Base-by-base conservation (phyloP, 2,329 filamentous ascomycete species). In the Claviceps maximensis region DNA sequence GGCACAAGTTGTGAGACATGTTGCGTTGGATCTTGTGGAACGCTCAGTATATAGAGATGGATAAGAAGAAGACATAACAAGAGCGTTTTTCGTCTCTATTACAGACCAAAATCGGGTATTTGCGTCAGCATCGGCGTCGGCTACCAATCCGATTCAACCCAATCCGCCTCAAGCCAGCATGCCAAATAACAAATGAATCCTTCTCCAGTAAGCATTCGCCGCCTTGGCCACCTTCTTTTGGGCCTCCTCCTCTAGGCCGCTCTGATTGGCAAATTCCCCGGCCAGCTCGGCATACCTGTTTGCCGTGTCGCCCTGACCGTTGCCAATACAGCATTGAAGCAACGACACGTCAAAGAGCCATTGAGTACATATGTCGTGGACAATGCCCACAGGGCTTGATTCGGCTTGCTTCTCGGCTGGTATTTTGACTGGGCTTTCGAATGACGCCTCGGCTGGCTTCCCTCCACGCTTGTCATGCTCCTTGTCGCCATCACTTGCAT, bases 131-230 rank as follows among this genome's bases (percentile, higher is more conserved):
- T n/a, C n/a, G n/a, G n/a, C n/a, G n/a, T n/a, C n/a, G n/a, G n/a
- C n/a, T n/a, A n/a, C n/a, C n/a, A n/a, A n/a, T n/a, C n/a, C n/a
- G n/a, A n/a, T n/a, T n/a, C n/a, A n/a, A n/a, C n/a, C n/a, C n/a
- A n/a, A n/a, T n/a, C 27, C 21, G n/a, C 50, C 25, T 52, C 36
- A 76, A 58, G 74, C 75, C 58, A 96, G 69, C 53, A 95, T 70
- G 2, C 86, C 89, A 69, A 96, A 95, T 27, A 96, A 67, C 57
- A 96, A 68, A 65, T 79, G 84, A 12, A 87, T 93, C 61, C 86
- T 81, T 71, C 85, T 87, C 82, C 87, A 93, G 66, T 93, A 94
- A 50, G 90, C 87, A 47, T 76, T 72, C 6, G 87, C 80, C 17
- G 75, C 72, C 66, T 84, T 86, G 58, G 64, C 67, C 40, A 94